Evolutionary conservation across 2,329 filamentous ascomycete genomes (phyloP), one percentile per base, ranked within the genome.

Genomic region (Chaetoscypha palmicola): DNA sequence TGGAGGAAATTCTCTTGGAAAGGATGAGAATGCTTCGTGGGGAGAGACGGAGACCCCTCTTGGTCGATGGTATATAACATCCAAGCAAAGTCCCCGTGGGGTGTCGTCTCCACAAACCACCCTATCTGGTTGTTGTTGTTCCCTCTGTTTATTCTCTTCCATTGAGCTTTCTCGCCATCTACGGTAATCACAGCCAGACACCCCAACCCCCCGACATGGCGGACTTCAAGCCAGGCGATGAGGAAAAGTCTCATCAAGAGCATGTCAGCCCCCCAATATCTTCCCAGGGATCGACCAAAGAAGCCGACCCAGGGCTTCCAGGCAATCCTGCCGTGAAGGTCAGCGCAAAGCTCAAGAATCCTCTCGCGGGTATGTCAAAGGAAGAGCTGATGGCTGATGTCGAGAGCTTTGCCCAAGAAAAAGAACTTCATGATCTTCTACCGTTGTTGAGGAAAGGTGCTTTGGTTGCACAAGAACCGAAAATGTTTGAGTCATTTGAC

Each of bases 391-490:
- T 78, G 41, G 57, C 60, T 34, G 66, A 77, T 41, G 79, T 79
- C 31, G 69, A 77, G 40, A 66, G 65, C 8, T 85, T 83, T 54
- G 79, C 77, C 30, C 64, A 67, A 5, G 64, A 71, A 30, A 74
- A 82, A 50, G 71, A 70, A 19, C 68, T 89, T 23, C 60, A 66
- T 2, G 73, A 49, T 3, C 41, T 43, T 4, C 12, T 49, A 2
- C 28, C 33, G 1, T n/a, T 45, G 8, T 38, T 54, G 21, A 34
- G 45, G 14, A 52, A 53, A 23, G 52, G 52, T 63, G 71, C 46
- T 46, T 52, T 70, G 66, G 48, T 70, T 66, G 57, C 64, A 67
- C 50, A 66, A 58, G 41, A 41, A 17, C 50, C 48, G 1, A 41
- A 43, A 3, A 19, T 16, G 2, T 49, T 48, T 31, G 52, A 51